Percentiles rank a stretch among this genome's conserved stretches.
Conservation (phyloP, 805 yeast genomes). For the Cyberlindnera maclurae region DNA sequence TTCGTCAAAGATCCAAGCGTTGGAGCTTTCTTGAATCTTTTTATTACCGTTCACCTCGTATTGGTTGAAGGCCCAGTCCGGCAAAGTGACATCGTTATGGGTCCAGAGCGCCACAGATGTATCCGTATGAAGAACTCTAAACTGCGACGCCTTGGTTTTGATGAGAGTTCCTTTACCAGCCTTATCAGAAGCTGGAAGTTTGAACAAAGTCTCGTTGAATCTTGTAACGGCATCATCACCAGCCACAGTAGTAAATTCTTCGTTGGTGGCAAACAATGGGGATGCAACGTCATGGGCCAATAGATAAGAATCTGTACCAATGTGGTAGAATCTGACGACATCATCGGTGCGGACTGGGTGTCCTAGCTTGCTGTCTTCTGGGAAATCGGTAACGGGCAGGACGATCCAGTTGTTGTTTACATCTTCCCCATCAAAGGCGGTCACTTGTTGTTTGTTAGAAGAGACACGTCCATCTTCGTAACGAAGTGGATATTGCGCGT, state of each 20-base stretch:
- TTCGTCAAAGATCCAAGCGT: constrained; percentile 69
- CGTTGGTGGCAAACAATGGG: constrained; percentile 85
- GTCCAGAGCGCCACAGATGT: constrained; percentile 95
- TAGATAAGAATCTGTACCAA: constrained; percentile 69
- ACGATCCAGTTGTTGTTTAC: constrained; percentile 81
- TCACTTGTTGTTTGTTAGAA: constrained; percentile 91
- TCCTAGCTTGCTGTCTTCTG: constrained; percentile 31
- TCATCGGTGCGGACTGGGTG: constrained; percentile 64
- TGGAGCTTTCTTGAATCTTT: constrained; percentile 57
- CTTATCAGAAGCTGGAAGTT: constrained; percentile 54
- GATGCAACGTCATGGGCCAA: constrained; percentile 96
- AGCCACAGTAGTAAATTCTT: constrained; percentile 76
- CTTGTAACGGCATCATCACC: constrained; percentile 50
- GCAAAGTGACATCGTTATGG: constrained; percentile 72
- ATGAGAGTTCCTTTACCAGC: constrained; percentile 42
- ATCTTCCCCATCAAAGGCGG: constrained; percentile 53
- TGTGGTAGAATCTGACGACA: constrained; percentile 71
- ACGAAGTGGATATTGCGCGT: constrained; percentile 68
- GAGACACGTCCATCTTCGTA: constrained; percentile 96
- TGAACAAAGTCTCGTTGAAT: constrained; percentile 73
- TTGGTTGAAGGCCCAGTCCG: constrained; percentile 92
- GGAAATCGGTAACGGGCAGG: constrained; percentile 49
- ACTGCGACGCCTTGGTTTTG: constrained; percentile 61
- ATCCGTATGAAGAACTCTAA: constrained; percentile 74
- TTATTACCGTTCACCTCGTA: constrained; percentile 95